A percentile compares a stretch with the other conserved stretches of the same genome.
Evolutionary conservation across 1,284 basidiomycete genomes (phyloP).

Genomic region (Ustilago xerochloae): DNA sequence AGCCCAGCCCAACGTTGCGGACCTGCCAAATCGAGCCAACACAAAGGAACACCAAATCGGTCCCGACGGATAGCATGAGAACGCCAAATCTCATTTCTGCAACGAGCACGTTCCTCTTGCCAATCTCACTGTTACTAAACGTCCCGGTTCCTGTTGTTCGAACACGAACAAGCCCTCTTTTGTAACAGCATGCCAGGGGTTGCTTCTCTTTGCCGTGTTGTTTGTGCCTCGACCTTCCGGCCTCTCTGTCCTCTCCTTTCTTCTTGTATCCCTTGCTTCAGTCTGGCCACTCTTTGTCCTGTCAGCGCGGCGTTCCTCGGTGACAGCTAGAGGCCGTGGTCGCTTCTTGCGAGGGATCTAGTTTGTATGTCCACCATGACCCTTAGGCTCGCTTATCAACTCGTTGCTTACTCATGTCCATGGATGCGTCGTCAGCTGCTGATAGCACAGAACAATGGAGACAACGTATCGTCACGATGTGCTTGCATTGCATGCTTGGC

Average conservation of each 20-base stretch:
- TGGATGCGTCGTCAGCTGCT: too few relatives aligned
- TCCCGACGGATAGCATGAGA: neutral
- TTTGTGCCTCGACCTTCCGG: constrained; percentile 1
- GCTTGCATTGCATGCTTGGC: too few relatives aligned
- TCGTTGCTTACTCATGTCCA: too few relatives aligned
- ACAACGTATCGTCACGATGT: too few relatives aligned
- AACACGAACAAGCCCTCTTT: neutral
- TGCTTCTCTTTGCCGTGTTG: neutral
- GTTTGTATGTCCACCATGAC: too few relatives aligned
- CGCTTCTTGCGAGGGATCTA: too few relatives aligned
- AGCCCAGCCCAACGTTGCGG: too few relatives aligned
- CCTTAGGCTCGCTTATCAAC: too few relatives aligned
- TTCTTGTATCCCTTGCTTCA: neutral
- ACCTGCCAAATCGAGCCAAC: neutral
- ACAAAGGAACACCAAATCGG: neutral
- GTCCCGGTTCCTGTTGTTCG: neutral
- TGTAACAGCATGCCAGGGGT: constrained; percentile 19
- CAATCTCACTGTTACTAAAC: too few relatives aligned
- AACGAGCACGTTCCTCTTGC: too few relatives aligned
- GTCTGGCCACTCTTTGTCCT: neutral
- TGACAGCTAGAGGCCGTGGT: neutral
- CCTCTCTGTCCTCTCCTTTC: neutral
- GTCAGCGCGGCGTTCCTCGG: neutral
- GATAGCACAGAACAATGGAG: too few relatives aligned
- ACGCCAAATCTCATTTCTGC: too few relatives aligned